phyloP scores from a whole-genome alignment of 1,284 basidiomycete genomes.

The Apiotrichum porosum region DNA sequence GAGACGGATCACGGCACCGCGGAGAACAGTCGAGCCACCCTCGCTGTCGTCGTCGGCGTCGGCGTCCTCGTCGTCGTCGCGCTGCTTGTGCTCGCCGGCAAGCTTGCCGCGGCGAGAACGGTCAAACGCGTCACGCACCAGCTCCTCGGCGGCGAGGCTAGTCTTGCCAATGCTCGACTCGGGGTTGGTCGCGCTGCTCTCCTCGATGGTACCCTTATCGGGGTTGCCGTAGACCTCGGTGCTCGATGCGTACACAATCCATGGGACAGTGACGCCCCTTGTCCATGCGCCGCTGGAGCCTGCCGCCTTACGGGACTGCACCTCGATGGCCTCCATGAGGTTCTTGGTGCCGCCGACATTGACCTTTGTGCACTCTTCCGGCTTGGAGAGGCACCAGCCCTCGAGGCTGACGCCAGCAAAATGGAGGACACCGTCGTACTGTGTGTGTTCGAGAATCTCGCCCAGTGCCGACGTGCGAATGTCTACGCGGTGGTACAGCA shows the following conservation, averaged over 20 bases:
- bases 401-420: conserved; percentile 41
- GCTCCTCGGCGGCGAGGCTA: conserved; percentile 34
- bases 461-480: conserved; percentile 19
- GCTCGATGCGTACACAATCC: conserved; percentile 40
- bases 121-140: conserved; percentile 13
- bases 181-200: conserved; percentile 18
- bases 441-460: conserved; percentile 8
- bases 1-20: conserved; percentile 34
- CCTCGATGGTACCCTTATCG: conserved; percentile 14
- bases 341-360: conserved; percentile 36
- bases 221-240: conserved; percentile 37
- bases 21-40: neutral
- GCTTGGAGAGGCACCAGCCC: conserved; percentile 37
- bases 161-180: conserved; percentile 34
- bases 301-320: neutral
- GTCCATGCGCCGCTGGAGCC: neutral
- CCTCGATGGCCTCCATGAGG: conserved; percentile 26
- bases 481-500: conserved; percentile 20
- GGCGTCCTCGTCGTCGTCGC: neutral
- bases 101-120: neutral
- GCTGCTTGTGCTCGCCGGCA: neutral
- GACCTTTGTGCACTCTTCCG: conserved; percentile 31
- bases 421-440: conserved; percentile 37
- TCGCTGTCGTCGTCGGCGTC: neutral
- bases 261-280: conserved; percentile 21